Base-by-base conservation (phyloP, 768 basidiomycete species). In the Arthromyces matolae region DNA sequence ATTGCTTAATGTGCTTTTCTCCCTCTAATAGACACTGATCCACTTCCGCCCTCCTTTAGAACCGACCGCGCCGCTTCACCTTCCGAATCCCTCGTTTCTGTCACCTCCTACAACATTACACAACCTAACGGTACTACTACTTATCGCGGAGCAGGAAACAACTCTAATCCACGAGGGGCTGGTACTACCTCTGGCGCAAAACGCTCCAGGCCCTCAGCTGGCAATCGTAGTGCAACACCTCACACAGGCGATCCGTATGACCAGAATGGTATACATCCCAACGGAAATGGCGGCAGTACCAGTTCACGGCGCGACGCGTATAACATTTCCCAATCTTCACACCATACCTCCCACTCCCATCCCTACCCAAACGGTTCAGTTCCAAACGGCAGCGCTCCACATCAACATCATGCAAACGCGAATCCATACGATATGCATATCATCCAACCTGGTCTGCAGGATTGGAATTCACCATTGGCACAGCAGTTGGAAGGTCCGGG, bases 401-500 rank as follows among this genome's bases (percentile, higher is more conserved):
- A 70, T 27, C 31, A 66, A 33, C 70, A 72, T 54, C 66, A 65
- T 49, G 56, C 64, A 13, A 71, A 64, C 51, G 56, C 64, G 13
- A 71, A 64, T 50, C 62, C 61, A 18, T 79, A 73, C 49, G 77
- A 77, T 34, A 61, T 70, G 8, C 69, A 70, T 42, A 60, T 63
- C 34, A 54, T 64, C 23, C 56, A 64, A 2, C 61, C 69, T 23
- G 62, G 62, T 48, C 54, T 71, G 10, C 65, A 73, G 22, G 79
- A 80, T 50, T 82, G 80, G 80, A 66, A 64, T 33, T 71, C 72
- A 16, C 74, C 76, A 9, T 71, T 63, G 20, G 69, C 77, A 5
- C 79, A 78, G 20, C 80, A 80, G 50, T 71, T 89, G 23, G 85
- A 87, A 56, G 87, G 87, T 3, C 87, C 87, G 8, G 87, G 87